Evolutionary conservation across 345 rosid genomes (phyloP), one percentile per base, ranked within the genome.

Genomic region (Acer campestre): DNA sequence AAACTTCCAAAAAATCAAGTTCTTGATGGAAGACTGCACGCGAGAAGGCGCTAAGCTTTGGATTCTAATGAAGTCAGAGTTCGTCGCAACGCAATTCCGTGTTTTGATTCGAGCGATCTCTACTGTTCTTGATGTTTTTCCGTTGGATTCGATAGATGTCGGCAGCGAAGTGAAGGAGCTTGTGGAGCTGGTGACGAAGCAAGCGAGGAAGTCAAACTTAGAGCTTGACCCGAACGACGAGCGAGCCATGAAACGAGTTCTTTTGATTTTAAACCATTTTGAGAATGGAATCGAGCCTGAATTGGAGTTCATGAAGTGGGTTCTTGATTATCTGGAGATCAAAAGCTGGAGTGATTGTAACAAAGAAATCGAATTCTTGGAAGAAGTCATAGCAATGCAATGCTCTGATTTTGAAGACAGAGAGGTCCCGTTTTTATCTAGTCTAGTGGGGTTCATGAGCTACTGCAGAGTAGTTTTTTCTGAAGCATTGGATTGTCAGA

Each of bases 401-500:
- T 71, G 76, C 79, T 63, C 81, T 4, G 84, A 81, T 17, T 67
- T 80, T 48, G 80, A 85, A 16, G 87, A 80, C 62, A 85, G 82
- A 29, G 91, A 90, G 2, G 79, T 85, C 3, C 84, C 88, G 48
- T 82, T 88, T 73, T 84, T 92, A 8, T 85, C 92, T 67, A 84
- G 94, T 67, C 82, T 92, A 72, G 46, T 85, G 51, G 97, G 92
- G 25, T 73, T 93, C 75, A 78, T 90, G 92, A 79, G 85, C 80
- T 94, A 93, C 48, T 88, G 86, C 81, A 84, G 98, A 62, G 97
- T 86, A 31, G 90, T 90, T 20, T 71, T 94, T 53, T 88, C 89
- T 69, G 86, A 87, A 51, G 51, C 84, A 22, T 27, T 78, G 72
- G 77, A 85, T 73, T 56, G 65, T 67, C 79, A 75, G 70, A 78